These are phyloP conservation scores for Hypoxylon lienhwacheense DNA, from an alignment of 495 filamentous ascomycete species.

Conservation along the genomic window DNA sequence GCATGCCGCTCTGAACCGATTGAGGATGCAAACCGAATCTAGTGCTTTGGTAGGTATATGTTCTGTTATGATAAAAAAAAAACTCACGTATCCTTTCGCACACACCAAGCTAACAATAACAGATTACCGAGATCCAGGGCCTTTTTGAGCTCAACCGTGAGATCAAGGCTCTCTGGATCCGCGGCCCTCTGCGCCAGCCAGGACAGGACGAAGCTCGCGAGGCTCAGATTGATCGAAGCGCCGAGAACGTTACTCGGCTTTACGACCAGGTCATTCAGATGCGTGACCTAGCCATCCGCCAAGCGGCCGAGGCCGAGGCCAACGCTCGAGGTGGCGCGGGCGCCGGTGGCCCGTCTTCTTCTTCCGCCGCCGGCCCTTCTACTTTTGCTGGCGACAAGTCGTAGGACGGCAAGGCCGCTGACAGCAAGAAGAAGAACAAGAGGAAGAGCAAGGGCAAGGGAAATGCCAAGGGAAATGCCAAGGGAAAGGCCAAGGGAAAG, in stretches of 20 bases:
- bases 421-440: background rate
- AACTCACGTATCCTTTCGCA: background rate
- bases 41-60: conserved; percentile 36
- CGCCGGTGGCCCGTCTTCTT: background rate
- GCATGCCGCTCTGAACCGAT: conserved; percentile 41
- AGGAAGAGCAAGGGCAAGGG: background rate
- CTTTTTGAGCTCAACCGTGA: conserved; percentile 46
- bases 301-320: background rate
- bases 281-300: conserved; percentile 7
- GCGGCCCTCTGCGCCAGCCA: conserved; percentile 43
- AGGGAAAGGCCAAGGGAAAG: background rate
- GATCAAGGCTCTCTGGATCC: conserved; percentile 49
- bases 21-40: conserved; percentile 43
- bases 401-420: background rate
- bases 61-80: background rate
- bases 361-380: background rate
- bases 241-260: conserved; percentile 9
- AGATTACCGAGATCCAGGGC: conserved; percentile 41
- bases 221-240: conserved; percentile 27
- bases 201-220: conserved; percentile 40
- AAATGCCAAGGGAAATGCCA: background rate
- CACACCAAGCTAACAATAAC: conserved; percentile 2
- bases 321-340: background rate
- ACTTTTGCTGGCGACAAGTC: background rate
- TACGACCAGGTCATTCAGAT: conserved; percentile 7